Base-by-base conservation (phyloP, 2,329 filamentous ascomycete species). In the Clonostachys rosea region DNA sequence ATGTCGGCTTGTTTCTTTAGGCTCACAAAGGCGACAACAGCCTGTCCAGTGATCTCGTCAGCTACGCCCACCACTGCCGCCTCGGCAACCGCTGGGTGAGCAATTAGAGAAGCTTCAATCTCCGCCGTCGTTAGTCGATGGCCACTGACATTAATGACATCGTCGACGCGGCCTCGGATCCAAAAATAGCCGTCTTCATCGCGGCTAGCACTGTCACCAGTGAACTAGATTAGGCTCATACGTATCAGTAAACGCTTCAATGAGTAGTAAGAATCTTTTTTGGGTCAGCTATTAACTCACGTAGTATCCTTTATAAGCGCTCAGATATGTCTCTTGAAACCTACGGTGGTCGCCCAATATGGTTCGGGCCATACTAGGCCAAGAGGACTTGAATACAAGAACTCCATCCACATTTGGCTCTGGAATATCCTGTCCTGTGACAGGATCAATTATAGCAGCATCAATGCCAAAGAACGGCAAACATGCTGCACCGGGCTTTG, bases 101-200 rank as follows among this genome's bases (percentile, higher is more conserved):
- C 92, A 56, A 99, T 86, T 43, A 99, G 83, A 17, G 94, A 92
- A 30, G 94, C 92, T 71, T 99, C 94, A 55, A 99, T 99, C 70
- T 99, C 94, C 35, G 94, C 92, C 11, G 94, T 99, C 14, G 92
- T 97, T 52, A 99, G 79, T 66, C 94, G 87, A 70, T 99, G 94
- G 24, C 94, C 94, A 58, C 88, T 94, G 52, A 99, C 94, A 69
- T 99, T 99, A 67, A 99, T 92, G 40, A 99, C 94, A 61, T 99
- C 94, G 64, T 99, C 94, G 46, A 99, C 94, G 68, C 94, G 91
- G 55, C 94, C 94, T 52, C 94, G 89, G 66, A 99, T 99, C 94
- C 94, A 99, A 83, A 97, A 99, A 78, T 96, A 99, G 48, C 94
- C 94, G 60, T 99, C 94, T 70, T 96, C 88, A 66, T 99, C 94